Evolutionary conservation across 441 rosid genomes (phyloP).

Genomic region (Adansonia grandidieri): DNA sequence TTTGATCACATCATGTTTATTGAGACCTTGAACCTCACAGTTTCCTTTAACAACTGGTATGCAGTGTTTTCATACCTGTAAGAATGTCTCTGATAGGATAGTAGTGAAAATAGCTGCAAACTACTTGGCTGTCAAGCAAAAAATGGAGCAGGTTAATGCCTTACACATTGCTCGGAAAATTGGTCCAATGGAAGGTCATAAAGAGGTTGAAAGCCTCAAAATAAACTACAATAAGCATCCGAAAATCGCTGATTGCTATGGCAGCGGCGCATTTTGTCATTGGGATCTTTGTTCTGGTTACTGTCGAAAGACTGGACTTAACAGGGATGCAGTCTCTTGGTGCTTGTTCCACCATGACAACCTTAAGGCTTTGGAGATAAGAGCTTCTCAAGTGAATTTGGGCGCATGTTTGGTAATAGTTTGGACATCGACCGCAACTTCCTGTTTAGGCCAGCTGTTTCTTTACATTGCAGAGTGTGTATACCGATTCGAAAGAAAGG

Average conservation of each 20-base stretch:
- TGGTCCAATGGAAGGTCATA: conserved; percentile 20
- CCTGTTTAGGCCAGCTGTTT: conserved; percentile 34
- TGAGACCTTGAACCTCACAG: conserved; percentile 41
- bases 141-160: conserved; percentile 30
- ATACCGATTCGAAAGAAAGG: conserved; percentile 28
- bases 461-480: conserved; percentile 37
- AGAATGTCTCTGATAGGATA: conserved; percentile 39
- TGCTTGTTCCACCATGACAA: conserved; percentile 37
- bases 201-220: conserved; percentile 25
- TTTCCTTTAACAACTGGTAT: conserved; percentile 20
- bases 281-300: conserved; percentile 6
- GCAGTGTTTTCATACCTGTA: conserved; percentile 21
- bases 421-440: conserved; percentile 38
- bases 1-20: conserved; percentile 37
- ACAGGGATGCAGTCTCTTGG: conserved; percentile 35
- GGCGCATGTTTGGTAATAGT: conserved; percentile 34
- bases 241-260: not conserved
- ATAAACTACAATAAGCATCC: conserved; percentile 18
- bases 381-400: conserved; percentile 35
- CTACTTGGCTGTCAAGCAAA: conserved; percentile 36
- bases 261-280: not conserved
- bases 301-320: conserved; percentile 25
- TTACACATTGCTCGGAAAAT: conserved; percentile 26
- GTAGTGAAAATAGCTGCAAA: conserved; percentile 39
- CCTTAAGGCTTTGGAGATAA: conserved; percentile 42